Evolutionary conservation across 31 red algal genomes (phyloP), one percentile per base, ranked within the genome.

Genomic region (Odonthalia washingtoniensis): DNA sequence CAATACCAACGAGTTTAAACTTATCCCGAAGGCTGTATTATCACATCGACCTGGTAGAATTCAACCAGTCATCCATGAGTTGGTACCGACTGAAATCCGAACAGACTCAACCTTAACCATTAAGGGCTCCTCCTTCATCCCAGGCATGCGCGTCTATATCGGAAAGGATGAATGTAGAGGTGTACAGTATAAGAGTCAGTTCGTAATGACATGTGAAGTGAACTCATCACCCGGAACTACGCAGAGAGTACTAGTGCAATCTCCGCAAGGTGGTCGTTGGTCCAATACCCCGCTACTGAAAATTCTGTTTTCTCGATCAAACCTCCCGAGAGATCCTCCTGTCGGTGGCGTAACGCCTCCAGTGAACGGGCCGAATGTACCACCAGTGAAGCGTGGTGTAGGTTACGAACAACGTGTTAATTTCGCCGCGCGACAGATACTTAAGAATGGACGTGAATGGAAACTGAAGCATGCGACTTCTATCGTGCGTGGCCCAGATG

Each of bases 401-500:
- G 49, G 49, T 57, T 57, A 57, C 21, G 9, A 9, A 9, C 49
- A 57, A 57, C 49, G 12, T 14, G 49, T 57, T 21, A 57, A 21
- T 14, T 57, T 57, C 49, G 49, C n/a, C n/a, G n/a, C n/a, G n/a
- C n/a, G n/a, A n/a, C n/a, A n/a, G n/a, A n/a, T n/a, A n/a, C n/a
- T 14, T 14, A 57, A 57, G 21, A 57, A 57, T 57, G 49, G 49
- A 57, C 49, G 49, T 57, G 12, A 9, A 57, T 57, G 9, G 9
- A n/a, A n/a, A n/a, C 21, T 57, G 9, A 14, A 9, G 12, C 12
- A 21, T 14, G 12, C 49, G 38, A 87, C 90, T 39, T 53, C 75
- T 2, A 72, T 90, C 46, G 72, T 82, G 34, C 64, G 81, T 40
- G 92, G 92, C 17, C 92, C 92, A 14, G 92, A 95, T 75, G 81